phyloP scores from a whole-genome alignment of 495 filamentous ascomycete genomes.

The Acidomyces sp. region DNA sequence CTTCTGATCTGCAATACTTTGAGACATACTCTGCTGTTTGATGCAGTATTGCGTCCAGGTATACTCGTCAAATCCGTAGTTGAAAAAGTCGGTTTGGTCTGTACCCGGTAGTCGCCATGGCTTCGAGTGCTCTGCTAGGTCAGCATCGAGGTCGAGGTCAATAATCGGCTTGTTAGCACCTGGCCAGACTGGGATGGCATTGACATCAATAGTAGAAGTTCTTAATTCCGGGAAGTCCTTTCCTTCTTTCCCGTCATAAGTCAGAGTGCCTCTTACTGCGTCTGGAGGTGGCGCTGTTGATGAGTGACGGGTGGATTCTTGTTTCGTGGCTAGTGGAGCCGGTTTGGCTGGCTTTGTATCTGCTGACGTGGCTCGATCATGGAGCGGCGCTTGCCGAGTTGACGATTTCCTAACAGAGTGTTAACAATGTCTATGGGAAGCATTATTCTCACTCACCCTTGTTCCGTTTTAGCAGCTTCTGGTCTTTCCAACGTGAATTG shows the following conservation, averaged over 20 bases:
- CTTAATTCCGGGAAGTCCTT: slow-evolving; percentile 51
- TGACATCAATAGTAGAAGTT: slow-evolving; percentile 69
- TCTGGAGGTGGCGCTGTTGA: slow-evolving; percentile 13
- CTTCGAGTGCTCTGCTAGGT: slow-evolving; percentile 73
- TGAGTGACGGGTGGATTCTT: slow-evolving; percentile 25
- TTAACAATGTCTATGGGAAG: no score
- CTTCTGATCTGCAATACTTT: slow-evolving; percentile 61
- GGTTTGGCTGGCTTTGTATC: slow-evolving; percentile 25
- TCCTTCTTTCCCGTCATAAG: slow-evolving; percentile 34
- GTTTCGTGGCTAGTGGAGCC: slow-evolving; percentile 25
- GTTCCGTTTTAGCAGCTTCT: slow-evolving; percentile 59
- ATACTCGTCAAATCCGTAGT: slow-evolving; percentile 99
- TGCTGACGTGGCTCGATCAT: background rate
- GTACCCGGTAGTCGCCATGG: slow-evolving; percentile 95
- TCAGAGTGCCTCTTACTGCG: slow-evolving; percentile 19
- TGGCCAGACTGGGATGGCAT: slow-evolving; percentile 52
- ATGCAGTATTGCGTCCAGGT: slow-evolving; percentile 92
- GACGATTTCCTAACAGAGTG: no score
- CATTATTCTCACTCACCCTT: slow-evolving; percentile 50
- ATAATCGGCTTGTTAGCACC: slow-evolving; percentile 35
- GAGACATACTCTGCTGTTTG: slow-evolving; percentile 67
- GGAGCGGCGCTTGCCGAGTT: background rate
- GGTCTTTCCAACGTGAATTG: slow-evolving; percentile 87
- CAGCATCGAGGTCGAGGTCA: slow-evolving; percentile 57
- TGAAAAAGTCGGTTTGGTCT: slow-evolving; percentile 94